Evolutionary conservation across 202 grass and related monocot genomes (phyloP).

Genomic region (Zizania palustris): DNA sequence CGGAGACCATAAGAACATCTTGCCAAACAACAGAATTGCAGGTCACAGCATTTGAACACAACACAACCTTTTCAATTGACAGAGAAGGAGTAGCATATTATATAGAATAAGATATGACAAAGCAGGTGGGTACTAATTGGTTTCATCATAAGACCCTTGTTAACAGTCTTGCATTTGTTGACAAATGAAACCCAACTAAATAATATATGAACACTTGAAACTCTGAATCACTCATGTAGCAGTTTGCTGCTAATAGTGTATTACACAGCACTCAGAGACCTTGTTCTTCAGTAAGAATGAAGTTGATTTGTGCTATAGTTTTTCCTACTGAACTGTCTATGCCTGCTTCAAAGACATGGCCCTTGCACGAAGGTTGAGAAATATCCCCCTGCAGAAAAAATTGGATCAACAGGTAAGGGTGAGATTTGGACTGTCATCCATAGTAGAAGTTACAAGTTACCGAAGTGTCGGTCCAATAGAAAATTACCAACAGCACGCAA

Average conservation of each 20-base stretch:
- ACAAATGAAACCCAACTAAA: conserved; percentile 26
- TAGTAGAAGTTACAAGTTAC: background rate
- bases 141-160: background rate
- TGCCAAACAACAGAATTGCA: background rate
- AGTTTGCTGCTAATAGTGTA: background rate
- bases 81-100: background rate
- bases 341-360: conserved; percentile 66
- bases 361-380: conserved; percentile 89
- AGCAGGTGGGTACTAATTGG: background rate
- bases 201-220: background rate
- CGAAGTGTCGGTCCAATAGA: conserved; percentile 12
- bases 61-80: background rate
- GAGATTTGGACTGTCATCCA: background rate
- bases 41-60: background rate
- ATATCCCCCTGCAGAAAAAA: conserved; percentile 71
- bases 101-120: background rate
- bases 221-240: background rate
- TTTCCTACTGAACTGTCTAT: conserved; percentile 20
- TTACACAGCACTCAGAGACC: background rate
- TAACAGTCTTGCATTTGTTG: background rate
- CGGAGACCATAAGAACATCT: background rate
- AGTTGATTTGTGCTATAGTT: background rate
- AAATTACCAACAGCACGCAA: conserved; percentile 90
- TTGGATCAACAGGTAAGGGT: conserved; percentile 9
- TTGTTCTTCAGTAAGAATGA: background rate